These are phyloP conservation scores for Venturia oleaginea DNA, from an alignment of 2,329 filamentous ascomycete genomes.

Conservation along the genomic window DNA sequence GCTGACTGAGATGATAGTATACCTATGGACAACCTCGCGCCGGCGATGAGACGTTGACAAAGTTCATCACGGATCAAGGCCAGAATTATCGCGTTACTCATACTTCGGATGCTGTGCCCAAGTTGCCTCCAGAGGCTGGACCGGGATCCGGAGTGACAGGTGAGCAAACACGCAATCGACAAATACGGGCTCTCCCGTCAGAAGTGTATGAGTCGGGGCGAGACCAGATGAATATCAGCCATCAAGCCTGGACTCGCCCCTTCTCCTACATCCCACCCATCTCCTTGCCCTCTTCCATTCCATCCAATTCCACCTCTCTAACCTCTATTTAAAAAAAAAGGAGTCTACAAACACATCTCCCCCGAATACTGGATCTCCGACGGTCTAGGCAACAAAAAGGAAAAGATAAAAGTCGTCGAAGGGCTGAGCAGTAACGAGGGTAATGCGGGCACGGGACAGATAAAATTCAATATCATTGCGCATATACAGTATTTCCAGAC, in stretches of 20 bases:
- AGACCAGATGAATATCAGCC: too few relatives aligned
- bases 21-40: slow-evolving; percentile 59
- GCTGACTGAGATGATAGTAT: slow-evolving; percentile 16
- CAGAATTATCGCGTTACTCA: slow-evolving; percentile 58
- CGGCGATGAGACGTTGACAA: slow-evolving; percentile 48
- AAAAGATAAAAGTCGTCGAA: slow-evolving; percentile 17
- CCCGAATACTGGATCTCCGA: slow-evolving; percentile 52
- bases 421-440: slow-evolving; percentile 19
- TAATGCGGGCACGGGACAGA: slow-evolving; percentile 19
- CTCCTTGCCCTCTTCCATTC: too few relatives aligned
- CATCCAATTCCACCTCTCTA: too few relatives aligned
- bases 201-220: too few relatives aligned
- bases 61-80: slow-evolving; percentile 47
- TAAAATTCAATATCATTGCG: slow-evolving; percentile 9
- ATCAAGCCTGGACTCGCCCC: too few relatives aligned
- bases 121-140: slow-evolving; percentile 52
- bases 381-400: slow-evolving; percentile 19
- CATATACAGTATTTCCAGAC: slow-evolving; percentile 11
- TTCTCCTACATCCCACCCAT: too few relatives aligned
- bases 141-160: slow-evolving; percentile 22
- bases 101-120: slow-evolving; percentile 56
- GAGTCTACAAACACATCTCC: slow-evolving; percentile 50
- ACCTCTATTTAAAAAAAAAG: too few relatives aligned
- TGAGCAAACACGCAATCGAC: too few relatives aligned
- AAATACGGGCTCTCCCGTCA: too few relatives aligned